Base-by-base conservation (phyloP, 805 yeast species). In the Ogataea methanolica region DNA sequence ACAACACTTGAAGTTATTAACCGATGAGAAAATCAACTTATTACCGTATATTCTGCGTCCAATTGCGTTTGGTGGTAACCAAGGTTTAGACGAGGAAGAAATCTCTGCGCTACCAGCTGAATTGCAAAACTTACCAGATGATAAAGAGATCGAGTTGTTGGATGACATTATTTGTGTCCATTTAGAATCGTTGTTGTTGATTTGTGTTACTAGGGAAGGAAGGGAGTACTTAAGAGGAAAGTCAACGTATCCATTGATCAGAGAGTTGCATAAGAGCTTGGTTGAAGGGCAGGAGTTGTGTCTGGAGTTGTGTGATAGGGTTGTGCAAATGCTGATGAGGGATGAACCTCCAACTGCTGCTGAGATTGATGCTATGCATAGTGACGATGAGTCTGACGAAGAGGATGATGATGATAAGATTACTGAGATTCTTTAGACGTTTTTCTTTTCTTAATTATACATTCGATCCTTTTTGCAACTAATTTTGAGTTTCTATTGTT, bases 281-380 rank as follows among this genome's bases (percentile, higher is more conserved):
- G 31, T 68, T 5, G 67, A 68, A 21, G 66, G 52, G 7, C 67
- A 69, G 38, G 70, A 67, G 23, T 46, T 53, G 17, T 74, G 88
- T 21, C 72, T 72, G 39, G 95, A 86, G 39, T 68, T 86, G 39
- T 84, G 94, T 69, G 96, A 89, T 57, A 77, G 94, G 62, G 66
- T 87, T 37, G 99, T 91, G 21, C 92, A 92, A 63, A 79, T 89
- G 82, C 74, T 92, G 53, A 86, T 87, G 94, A 81, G 97, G 72
- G 97, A 92, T 60, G 97, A 91, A 60, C 78, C 76, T 9, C 76
- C 79, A 34, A 68, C 67, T 31, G 63, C 57, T 3, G 70, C 63
- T 52, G 74, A 68, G 37, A 70, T 72, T 17, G 80, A 78, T 43
- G 82, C 80, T 47, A 48, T 74, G 48, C 67, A 71, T 26, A 59